phyloP scores from a whole-genome alignment of 768 basidiomycete species.

The Phlebiopsis flavidoalba region DNA sequence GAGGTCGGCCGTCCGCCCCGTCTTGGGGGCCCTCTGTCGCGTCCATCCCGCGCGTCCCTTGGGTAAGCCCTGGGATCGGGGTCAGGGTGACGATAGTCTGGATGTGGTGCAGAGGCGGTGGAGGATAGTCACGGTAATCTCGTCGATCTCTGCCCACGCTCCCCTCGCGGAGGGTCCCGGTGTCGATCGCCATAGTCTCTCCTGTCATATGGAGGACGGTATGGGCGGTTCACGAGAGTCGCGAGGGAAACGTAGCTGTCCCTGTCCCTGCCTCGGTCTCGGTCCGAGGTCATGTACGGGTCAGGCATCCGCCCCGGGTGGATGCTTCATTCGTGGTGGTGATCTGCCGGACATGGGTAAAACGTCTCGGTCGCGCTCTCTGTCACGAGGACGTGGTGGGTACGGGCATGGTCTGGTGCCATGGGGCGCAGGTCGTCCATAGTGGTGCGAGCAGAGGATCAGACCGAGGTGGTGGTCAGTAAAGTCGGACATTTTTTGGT shows the following conservation, averaged over 20 bases:
- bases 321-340: slow-evolving; percentile 16
- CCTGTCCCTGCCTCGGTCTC: neutral
- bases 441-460: slow-evolving; percentile 17
- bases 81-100: neutral
- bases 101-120: neutral
- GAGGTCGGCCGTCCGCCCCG: neutral
- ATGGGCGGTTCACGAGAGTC: neutral
- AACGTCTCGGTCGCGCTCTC: slow-evolving; percentile 14
- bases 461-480: slow-evolving; percentile 17
- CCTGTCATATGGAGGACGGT: slow-evolving; percentile 14
- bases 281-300: slow-evolving; percentile 16
- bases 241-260: slow-evolving; percentile 3
- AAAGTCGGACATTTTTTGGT: slow-evolving; percentile 30
- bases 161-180: slow-evolving; percentile 7
- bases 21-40: neutral
- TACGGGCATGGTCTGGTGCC: neutral
- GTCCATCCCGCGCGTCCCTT: neutral
- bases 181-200: slow-evolving; percentile 15
- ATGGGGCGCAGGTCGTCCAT: slow-evolving; percentile 13
- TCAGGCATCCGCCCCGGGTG: slow-evolving; percentile 10
- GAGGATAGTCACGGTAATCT: slow-evolving; percentile 14
- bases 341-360: slow-evolving; percentile 16
- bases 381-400: slow-evolving; percentile 1
- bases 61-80: slow-evolving; percentile 4
- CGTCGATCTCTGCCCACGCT: slow-evolving; percentile 18